Conservation (phyloP, 306 rosid genomes). For the Arachis stenosperma region DNA sequence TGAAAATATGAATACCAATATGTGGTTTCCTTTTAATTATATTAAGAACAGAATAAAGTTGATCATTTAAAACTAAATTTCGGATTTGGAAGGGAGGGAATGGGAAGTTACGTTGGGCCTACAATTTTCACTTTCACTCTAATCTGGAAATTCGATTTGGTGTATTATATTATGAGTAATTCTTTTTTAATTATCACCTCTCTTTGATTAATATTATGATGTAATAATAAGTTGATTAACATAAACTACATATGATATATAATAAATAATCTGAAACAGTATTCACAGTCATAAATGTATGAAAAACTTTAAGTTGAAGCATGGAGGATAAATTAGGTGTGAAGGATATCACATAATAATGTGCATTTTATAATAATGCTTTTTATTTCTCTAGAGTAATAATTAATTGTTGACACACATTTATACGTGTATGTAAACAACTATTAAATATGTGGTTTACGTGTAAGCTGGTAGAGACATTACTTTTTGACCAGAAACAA, state of each 20-base stretch:
- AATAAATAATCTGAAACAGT: constrained; percentile 27
- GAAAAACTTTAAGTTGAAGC: constrained; percentile 32
- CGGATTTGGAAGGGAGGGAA: not conserved
- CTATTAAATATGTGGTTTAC: constrained; percentile 18
- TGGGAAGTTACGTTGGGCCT: not conserved
- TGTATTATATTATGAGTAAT: not conserved
- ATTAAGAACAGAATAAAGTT: constrained; percentile 23
- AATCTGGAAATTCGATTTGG: not conserved
- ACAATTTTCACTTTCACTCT: constrained; percentile 28
- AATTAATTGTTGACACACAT: not conserved
- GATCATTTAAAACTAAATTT: constrained; percentile 6
- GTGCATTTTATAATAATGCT: not conserved
- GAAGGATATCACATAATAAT: constrained; percentile 27
- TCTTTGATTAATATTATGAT: not conserved
- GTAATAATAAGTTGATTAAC: constrained; percentile 23
- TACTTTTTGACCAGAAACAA: constrained; percentile 51
- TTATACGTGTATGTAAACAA: not conserved
- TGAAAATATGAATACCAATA: constrained; percentile 6
- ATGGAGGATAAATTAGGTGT: constrained; percentile 13
- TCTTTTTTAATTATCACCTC: not conserved
- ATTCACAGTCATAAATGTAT: constrained; percentile 25
- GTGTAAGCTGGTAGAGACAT: constrained; percentile 38
- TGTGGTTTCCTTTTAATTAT: constrained; percentile 33
- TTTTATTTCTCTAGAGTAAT: constrained; percentile 9
- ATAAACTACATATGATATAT: constrained; percentile 14